Conservation (phyloP, 129 eudicot genomes). For the Pulicaria dysenterica region DNA sequence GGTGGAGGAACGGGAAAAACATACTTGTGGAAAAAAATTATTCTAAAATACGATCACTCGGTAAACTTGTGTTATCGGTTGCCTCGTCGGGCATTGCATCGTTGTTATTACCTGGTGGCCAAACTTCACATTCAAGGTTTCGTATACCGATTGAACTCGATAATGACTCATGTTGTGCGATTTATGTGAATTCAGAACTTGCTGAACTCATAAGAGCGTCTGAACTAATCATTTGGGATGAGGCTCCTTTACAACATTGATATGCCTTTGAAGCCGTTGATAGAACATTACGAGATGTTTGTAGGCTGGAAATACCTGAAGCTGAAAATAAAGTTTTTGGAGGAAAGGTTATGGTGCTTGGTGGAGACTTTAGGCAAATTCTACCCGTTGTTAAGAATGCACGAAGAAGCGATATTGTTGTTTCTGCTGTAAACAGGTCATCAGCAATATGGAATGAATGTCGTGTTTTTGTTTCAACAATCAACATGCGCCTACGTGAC, state of each 20-base stretch:
- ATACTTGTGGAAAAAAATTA: not conserved
- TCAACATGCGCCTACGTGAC: not conserved
- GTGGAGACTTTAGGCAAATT: not conserved
- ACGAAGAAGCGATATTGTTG: not conserved
- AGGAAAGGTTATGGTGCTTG: not conserved
- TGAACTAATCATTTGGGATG: slow-evolving; percentile 3
- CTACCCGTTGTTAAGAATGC: not conserved
- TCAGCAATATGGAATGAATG: not conserved
- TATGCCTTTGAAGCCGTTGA: slow-evolving; percentile 15
- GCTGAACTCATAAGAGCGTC: not conserved
- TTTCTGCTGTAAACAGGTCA: not conserved
- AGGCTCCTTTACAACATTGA: slow-evolving; percentile 2
- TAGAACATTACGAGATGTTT: not conserved
- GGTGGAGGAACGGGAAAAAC: slow-evolving; percentile 1
- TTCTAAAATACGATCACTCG: not conserved
- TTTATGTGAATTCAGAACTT: not conserved
- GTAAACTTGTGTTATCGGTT: not conserved
- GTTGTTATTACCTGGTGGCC: not conserved
- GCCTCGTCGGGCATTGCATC: not conserved
- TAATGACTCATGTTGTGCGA: not conserved
- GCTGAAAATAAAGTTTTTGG: not conserved
- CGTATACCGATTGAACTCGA: not conserved
- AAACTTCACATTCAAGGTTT: not conserved
- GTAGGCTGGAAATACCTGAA: not conserved
- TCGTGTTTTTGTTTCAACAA: not conserved